Evolutionary conservation across 345 rosid genomes (phyloP).

Genomic region (Streptanthus diversifolius): DNA sequence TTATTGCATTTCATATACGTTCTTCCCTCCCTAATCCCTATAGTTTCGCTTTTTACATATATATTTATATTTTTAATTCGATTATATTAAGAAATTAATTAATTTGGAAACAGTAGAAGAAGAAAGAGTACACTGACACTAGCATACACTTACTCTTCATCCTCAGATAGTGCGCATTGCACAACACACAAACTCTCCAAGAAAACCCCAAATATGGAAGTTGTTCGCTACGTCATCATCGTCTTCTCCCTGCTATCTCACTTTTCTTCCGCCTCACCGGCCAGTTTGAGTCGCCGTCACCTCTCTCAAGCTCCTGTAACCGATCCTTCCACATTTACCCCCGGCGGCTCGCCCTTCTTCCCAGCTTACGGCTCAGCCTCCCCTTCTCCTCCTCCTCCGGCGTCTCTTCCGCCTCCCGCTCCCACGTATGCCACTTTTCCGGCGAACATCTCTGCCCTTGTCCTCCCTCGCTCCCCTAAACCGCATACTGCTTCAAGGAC

Average conservation of each 20-base stretch:
- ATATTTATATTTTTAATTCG: not conserved
- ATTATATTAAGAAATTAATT: not conserved
- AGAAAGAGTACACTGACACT: constrained; percentile 2
- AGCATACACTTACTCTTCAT: constrained; percentile 3
- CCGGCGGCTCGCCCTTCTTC: constrained; percentile 25
- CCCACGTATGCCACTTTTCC: constrained; percentile 70
- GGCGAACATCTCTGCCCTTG: constrained; percentile 84
- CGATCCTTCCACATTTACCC: constrained; percentile 26
- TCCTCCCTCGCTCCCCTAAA: constrained; percentile 57
- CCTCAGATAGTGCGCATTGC: constrained; percentile 30
- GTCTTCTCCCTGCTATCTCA: constrained; percentile 20
- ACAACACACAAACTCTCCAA: constrained; percentile 12
- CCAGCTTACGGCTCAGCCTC: constrained; percentile 28
- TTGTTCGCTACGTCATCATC: not conserved
- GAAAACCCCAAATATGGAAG: constrained; percentile 7
- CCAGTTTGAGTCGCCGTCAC: constrained; percentile 21
- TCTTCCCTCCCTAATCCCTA: constrained; percentile 1
- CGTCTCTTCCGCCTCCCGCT: constrained; percentile 68
- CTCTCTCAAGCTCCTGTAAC: constrained; percentile 8
- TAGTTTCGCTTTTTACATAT: not conserved
- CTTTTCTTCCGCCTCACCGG: constrained; percentile 7
- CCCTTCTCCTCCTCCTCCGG: not conserved
- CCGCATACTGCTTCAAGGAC: constrained; percentile 44
- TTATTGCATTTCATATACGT: constrained; percentile 34
- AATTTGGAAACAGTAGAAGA: not conserved